phyloP scores from a whole-genome alignment of 2,329 filamentous ascomycete species.

The Arthrobotrys musiformis region DNA sequence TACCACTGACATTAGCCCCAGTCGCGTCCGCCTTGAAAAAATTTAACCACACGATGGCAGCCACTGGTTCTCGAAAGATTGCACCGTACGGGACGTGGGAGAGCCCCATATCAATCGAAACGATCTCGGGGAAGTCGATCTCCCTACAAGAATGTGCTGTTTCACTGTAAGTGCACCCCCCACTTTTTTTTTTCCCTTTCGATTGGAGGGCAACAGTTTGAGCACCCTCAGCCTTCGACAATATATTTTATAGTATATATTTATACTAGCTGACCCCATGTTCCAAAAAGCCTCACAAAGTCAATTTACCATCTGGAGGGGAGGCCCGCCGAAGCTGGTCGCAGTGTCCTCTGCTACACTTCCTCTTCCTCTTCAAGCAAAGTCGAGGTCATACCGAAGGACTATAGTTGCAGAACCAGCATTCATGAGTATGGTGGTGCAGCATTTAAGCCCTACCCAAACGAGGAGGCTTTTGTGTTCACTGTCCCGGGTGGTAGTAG shows the following conservation, averaged over 20 bases:
- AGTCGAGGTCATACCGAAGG: conserved; percentile 32
- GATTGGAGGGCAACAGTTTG: too few relatives aligned
- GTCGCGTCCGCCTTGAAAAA: not conserved
- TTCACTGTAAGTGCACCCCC: conserved; percentile 57
- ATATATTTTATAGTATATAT: too few relatives aligned
- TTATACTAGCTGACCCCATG: not conserved
- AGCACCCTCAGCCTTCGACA: not conserved
- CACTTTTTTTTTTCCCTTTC: not conserved
- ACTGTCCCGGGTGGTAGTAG: conserved; percentile 14
- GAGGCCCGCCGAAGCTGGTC: conserved; percentile 53
- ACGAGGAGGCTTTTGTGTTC: conserved; percentile 36
- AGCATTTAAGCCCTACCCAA: conserved; percentile 61
- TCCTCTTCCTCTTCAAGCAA: not conserved
- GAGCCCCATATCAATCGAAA: conserved; percentile 62
- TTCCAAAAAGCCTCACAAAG: conserved; percentile 13
- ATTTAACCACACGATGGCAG: not conserved
- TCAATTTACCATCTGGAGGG: conserved; percentile 42
- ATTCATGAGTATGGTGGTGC: conserved; percentile 69
- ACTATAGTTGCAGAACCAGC: conserved; percentile 60
- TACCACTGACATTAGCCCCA: not conserved
- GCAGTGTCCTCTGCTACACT: conserved; percentile 36
- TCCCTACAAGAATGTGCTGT: conserved; percentile 61
- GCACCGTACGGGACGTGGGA: conserved; percentile 63
- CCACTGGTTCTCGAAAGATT: conserved; percentile 1
- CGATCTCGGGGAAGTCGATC: conserved; percentile 61